Evolutionary conservation across 768 basidiomycete genomes (phyloP), one percentile per base, ranked within the genome.

Genomic region (Omphalotus guepiniiformis): DNA sequence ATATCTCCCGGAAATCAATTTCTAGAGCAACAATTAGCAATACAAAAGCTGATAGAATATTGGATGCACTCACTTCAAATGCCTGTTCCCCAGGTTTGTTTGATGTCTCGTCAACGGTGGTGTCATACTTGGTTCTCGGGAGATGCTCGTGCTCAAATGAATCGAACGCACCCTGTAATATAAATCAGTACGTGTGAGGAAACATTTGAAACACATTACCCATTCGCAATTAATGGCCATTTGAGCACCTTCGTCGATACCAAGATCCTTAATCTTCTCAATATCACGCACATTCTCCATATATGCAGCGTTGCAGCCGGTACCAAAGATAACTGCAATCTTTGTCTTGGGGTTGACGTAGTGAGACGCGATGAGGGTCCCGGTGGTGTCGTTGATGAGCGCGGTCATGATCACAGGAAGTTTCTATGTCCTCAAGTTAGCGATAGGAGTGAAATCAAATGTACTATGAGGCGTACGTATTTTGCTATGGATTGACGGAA

Each of bases 141-240:
- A 99, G 79, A 63, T 96, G 86, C 62, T 94, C 88, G 59, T 98
- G 93, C 53, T 86, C 81, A 55, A 93, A 92, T 8, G 93, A 95
- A 67, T 99, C 96, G 62, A 99, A 99, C 0, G 95, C 95, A 50
- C 93, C 94, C 93, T 94, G 58, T 37, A 39, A 37, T 23, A 27
- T 12, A 53, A 23, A 29, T 26, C 3, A 15, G 15, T 37, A 1
- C n/a, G 18, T 39, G 23, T 21, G 21, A n/a, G 39, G 19, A 45
- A 21, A 39, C 26, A 23, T 39, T 5, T 26, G 5, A 3, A 16
- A 59, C 78, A n/a, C n/a, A n/a, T n/a, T 51, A 88, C 86, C 88
- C 89, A 93, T 80, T 94, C 91, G 68, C 95, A 95, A 64, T 98
- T 98, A 63, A 99, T 97, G 4, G 84, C 95, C 80, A 99, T 96